Percentiles rank a stretch among this genome's conserved stretches.
Conservation (phyloP, 2,329 filamentous ascomycete genomes). For the Aspergillus luchuensis region DNA sequence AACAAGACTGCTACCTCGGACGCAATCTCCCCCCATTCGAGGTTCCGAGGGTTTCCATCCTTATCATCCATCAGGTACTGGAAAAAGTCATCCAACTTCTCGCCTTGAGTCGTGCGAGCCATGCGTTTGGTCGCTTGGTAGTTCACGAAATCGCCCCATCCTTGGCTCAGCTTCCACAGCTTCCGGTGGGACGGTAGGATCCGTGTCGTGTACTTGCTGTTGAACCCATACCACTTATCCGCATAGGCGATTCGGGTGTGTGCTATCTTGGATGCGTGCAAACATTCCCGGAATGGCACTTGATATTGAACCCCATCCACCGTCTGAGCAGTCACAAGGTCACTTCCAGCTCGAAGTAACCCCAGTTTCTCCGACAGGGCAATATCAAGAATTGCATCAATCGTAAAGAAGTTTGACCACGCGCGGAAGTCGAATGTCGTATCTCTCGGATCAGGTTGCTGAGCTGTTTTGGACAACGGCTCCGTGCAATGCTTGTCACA, state of each 20-base stretch:
- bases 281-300: too few species aligned
- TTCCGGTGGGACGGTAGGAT: too few species aligned
- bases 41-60: neutral
- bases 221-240: too few species aligned
- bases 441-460: neutral
- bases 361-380: neutral
- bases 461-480: neutral
- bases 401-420: neutral
- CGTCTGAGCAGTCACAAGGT: too few species aligned
- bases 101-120: too few species aligned
- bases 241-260: too few species aligned
- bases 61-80: neutral
- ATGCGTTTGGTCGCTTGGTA: too few species aligned
- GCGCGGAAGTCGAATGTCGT: neutral
- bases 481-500: neutral
- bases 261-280: too few species aligned
- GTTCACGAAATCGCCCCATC: too few species aligned
- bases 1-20: neutral
- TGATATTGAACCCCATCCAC: too few species aligned
- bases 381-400: neutral
- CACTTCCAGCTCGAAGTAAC: neutral
- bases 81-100: neutral
- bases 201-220: too few species aligned
- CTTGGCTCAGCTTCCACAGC: too few species aligned
- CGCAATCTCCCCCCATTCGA: neutral